phyloP scores from a whole-genome alignment of 805 yeast genomes.

The Yamadazyma kitorensis region DNA sequence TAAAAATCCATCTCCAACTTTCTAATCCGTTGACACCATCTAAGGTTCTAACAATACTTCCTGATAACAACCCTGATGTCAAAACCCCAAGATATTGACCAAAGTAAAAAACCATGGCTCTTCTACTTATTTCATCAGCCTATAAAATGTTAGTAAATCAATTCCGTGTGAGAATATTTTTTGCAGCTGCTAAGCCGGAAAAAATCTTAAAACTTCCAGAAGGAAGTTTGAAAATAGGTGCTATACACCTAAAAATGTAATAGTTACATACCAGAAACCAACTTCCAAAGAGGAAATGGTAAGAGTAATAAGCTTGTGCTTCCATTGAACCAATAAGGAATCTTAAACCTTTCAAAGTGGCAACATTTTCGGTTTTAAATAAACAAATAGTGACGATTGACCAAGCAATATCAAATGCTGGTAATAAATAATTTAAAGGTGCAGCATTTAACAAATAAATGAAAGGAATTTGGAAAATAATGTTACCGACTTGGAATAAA shows the following conservation, averaged over 20 bases:
- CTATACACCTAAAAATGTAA: too few relatives aligned
- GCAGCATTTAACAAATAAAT: conserved; percentile 53
- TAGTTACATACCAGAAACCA: too few relatives aligned
- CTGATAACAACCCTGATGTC: conserved; percentile 62
- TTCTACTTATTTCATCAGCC: conserved; percentile 53
- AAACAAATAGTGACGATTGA: conserved; percentile 59
- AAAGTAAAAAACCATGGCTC: conserved; percentile 60
- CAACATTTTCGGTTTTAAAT: conserved; percentile 47
- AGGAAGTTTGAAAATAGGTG: too few relatives aligned
- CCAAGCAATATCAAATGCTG: conserved; percentile 63
- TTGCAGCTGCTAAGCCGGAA: not conserved
- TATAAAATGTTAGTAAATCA: too few relatives aligned
- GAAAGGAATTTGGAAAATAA: conserved; percentile 62
- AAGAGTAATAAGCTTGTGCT: conserved; percentile 47
- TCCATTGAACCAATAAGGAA: conserved; percentile 71
- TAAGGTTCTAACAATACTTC: conserved; percentile 47
- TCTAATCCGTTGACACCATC: conserved; percentile 51
- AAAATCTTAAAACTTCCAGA: too few relatives aligned
- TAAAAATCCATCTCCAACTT: conserved; percentile 76
- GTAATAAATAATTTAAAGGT: conserved; percentile 53
- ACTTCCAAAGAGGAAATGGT: conserved; percentile 49
- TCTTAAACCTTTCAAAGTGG: conserved; percentile 57
- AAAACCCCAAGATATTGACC: conserved; percentile 64
- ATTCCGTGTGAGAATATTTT: too few relatives aligned
- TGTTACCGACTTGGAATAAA: conserved; percentile 56